Conservation (phyloP, 805 yeast species). For the Cyberlindnera mrakii region DNA sequence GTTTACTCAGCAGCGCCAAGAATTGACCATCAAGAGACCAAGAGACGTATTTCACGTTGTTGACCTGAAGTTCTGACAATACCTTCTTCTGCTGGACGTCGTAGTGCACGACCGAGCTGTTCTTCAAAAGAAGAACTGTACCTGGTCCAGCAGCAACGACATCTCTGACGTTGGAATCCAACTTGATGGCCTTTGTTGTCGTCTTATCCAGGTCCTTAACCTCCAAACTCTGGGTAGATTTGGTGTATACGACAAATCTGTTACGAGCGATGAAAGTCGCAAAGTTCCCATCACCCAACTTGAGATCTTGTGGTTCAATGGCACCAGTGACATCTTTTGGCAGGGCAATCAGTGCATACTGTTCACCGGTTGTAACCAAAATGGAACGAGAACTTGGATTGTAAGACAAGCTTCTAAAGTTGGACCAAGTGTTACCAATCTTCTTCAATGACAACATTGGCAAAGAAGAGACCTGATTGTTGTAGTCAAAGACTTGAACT, state of each 20-base stretch:
- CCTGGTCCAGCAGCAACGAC: conserved; percentile 81
- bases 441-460: conserved; percentile 82
- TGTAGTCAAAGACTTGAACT: conserved; percentile 72
- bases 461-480: conserved; percentile 54
- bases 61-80: conserved; percentile 59
- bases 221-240: conserved; percentile 58
- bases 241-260: conserved; percentile 79
- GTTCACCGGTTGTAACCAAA: conserved; percentile 71
- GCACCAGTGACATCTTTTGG: conserved; percentile 91
- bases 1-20: conserved; percentile 85
- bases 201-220: conserved; percentile 80
- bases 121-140: conserved; percentile 66
- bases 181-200: conserved; percentile 72
- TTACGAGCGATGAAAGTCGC: conserved; percentile 94
- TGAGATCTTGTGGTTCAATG: conserved; percentile 79
- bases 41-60: conserved; percentile 78
- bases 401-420: conserved; percentile 77
- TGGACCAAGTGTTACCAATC: conserved; percentile 80
- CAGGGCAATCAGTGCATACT: conserved; percentile 67
- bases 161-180: conserved; percentile 63
- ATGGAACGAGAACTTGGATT: conserved; percentile 90
- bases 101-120: conserved; percentile 66
- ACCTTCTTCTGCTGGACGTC: conserved; percentile 92
- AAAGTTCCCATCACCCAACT: conserved; percentile 74
- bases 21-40: conserved; percentile 89